Evolutionary conservation across 768 basidiomycete species (phyloP).

Genomic region (Dendrothele bispora): DNA sequence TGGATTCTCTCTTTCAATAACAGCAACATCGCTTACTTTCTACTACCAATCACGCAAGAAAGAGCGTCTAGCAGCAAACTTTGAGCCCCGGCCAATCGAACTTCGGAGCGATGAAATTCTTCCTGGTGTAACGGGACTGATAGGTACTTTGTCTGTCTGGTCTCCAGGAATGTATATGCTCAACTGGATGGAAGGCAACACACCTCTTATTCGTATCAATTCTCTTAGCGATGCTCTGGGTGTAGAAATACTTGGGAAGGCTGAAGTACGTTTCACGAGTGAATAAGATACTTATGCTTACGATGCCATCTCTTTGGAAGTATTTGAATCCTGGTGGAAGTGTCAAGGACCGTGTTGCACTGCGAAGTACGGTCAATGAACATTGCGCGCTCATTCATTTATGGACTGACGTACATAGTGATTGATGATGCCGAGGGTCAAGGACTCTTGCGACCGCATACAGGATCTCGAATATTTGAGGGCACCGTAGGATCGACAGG

Average conservation of each 20-base stretch:
- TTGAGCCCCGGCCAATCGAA: slow-evolving; percentile 61
- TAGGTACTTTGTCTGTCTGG: slow-evolving; percentile 52
- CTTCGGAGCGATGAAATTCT: slow-evolving; percentile 77
- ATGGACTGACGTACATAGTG: slow-evolving; percentile 49
- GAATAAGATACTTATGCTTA: background rate
- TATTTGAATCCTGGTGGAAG: slow-evolving; percentile 97
- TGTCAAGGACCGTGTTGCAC: slow-evolving; percentile 95
- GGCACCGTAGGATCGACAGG: slow-evolving; percentile 97
- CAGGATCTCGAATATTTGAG: slow-evolving; percentile 92
- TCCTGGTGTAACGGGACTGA: slow-evolving; percentile 78
- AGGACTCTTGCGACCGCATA: slow-evolving; percentile 81
- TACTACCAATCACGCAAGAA: slow-evolving; percentile 53
- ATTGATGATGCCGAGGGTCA: slow-evolving; percentile 89
- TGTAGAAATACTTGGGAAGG: slow-evolving; percentile 94
- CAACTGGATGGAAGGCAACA: slow-evolving; percentile 66
- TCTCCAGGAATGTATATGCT: background rate
- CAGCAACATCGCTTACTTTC: slow-evolving; percentile 62
- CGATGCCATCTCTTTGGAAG: slow-evolving; percentile 34
- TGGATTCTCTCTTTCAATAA: slow-evolving; percentile 76
- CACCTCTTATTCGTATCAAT: slow-evolving; percentile 88
- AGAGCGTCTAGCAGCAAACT: slow-evolving; percentile 35
- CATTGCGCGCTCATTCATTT: background rate
- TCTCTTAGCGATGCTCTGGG: slow-evolving; percentile 89
- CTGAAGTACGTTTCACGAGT: slow-evolving; percentile 60
- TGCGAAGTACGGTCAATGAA: slow-evolving; percentile 61